Evolutionary conservation across 176 grass and related monocot genomes (phyloP), one percentile per base, ranked within the genome.

Genomic region (Juncus effusus): DNA sequence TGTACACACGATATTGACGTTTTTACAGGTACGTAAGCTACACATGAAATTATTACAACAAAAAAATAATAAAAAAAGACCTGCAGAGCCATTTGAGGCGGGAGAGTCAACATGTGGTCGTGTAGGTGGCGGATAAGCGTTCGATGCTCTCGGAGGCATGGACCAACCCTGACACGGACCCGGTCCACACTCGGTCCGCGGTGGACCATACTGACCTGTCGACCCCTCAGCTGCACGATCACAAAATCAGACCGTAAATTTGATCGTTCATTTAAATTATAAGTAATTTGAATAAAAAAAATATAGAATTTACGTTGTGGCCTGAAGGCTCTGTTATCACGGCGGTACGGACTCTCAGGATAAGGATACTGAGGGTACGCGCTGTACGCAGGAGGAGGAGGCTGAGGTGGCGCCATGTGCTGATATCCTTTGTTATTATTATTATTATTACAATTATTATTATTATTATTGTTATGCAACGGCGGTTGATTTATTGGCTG

Each of bases 111-210:
- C 64, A 37, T 82, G 38, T 37, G 84, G 80, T 60, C 87, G 58
- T 49, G 81, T 56, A 66, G 42, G 69, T 64, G 61, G 61, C 70
- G 68, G 69, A 77, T 79, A 73, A 67, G 76, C 85, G 70, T 72
- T 83, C 10, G 82, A 80, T 69, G 81, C 78, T 73, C 79, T 78
- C 60, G 89, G 77, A 65, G 69, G 84, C 81, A 83, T 67, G 42
- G 80, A 58, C 93, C 93, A 96, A 8, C 71, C 85, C 19, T 76
- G 51, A 16, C 92, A 91, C 56, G 85, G 77, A 60, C 74, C 71
- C 60, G 82, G 63, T 44, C 82, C 72, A 70, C 82, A 82, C 55
- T 97, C 85, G 47, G 56, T 38, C 0, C 53, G 68, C 16, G 85
- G 82, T 70, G 44, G 72, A 40, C 88, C 77, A 79, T 61, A 86